A percentile compares a stretch with the other conserved stretches of the same genome.
These are phyloP conservation scores for Pseudopithomyces maydicus DNA, from an alignment of 2,329 filamentous ascomycete species.

Conservation along the genomic window DNA sequence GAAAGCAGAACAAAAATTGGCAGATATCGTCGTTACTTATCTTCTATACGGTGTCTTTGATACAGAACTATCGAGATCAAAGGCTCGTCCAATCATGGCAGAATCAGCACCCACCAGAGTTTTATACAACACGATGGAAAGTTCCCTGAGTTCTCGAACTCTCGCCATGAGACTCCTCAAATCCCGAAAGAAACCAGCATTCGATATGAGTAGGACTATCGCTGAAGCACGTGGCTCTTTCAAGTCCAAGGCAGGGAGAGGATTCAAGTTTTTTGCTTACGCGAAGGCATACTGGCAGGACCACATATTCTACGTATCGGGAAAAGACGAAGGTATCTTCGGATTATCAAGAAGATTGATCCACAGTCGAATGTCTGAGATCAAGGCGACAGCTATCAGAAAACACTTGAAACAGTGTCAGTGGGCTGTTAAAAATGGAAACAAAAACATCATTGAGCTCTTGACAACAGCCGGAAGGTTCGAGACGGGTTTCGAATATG, in stretches of 20 bases:
- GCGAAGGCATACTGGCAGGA: conserved; percentile 1
- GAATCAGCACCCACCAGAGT: conserved; percentile 13
- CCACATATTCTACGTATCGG: neutral
- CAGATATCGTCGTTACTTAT: conserved; percentile 27
- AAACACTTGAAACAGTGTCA: neutral
- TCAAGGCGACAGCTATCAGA: neutral
- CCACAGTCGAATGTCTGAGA: neutral
- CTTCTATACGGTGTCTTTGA: conserved; percentile 24
- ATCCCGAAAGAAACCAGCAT: neutral
- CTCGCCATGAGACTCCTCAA: conserved; percentile 10
- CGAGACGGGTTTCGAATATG: neutral
- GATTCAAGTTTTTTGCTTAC: conserved; percentile 1
- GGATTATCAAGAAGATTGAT: neutral
- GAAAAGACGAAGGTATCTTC: neutral
- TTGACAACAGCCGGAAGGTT: neutral
- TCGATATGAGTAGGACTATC: conserved; percentile 10
- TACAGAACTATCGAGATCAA: conserved; percentile 18
- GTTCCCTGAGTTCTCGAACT: conserved; percentile 3
- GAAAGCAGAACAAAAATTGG: conserved; percentile 15
- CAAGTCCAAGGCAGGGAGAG: neutral
- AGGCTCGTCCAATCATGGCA: conserved; percentile 3
- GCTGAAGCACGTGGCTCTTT: neutral
- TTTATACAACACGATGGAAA: conserved; percentile 8
- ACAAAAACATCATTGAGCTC: neutral
- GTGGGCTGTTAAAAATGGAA: neutral